Conservation (phyloP, 106 monocot genomes). For the Acorus calamus region DNA sequence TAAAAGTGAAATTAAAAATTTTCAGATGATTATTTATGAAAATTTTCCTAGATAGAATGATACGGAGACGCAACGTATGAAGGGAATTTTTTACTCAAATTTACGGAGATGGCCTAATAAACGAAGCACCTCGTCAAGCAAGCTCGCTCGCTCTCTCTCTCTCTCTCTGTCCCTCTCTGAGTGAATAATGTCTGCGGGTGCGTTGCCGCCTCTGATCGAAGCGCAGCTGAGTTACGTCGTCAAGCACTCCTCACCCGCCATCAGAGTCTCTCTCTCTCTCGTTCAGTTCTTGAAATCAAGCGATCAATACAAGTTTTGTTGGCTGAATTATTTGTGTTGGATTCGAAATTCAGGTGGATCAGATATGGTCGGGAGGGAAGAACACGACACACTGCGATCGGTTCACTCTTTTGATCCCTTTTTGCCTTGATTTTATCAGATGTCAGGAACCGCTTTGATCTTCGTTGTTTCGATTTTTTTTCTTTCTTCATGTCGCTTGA, state of each 20-base stretch:
- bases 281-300: neutral
- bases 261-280: constrained; percentile 38
- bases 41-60: no score
- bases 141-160: no score
- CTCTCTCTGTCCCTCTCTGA: no score
- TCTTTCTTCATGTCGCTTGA: neutral
- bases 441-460: constrained; percentile 26
- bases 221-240: constrained; percentile 69
- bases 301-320: neutral
- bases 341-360: constrained; percentile 39
- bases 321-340: neutral
- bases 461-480: neutral
- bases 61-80: no score
- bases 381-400: constrained; percentile 40
- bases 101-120: no score
- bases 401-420: constrained; percentile 75
- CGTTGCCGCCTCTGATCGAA: constrained; percentile 50
- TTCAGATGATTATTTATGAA: no score
- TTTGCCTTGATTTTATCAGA: constrained; percentile 79
- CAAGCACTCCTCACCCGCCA: constrained; percentile 38
- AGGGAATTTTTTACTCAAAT: no score
- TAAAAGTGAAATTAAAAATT: no score
- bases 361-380: constrained; percentile 59
- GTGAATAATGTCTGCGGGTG: no score
- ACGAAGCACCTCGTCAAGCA: no score